Evolutionary conservation across 495 filamentous ascomycete species (phyloP), one percentile per base, ranked within the genome.

Genomic region (Penicillium canariense): DNA sequence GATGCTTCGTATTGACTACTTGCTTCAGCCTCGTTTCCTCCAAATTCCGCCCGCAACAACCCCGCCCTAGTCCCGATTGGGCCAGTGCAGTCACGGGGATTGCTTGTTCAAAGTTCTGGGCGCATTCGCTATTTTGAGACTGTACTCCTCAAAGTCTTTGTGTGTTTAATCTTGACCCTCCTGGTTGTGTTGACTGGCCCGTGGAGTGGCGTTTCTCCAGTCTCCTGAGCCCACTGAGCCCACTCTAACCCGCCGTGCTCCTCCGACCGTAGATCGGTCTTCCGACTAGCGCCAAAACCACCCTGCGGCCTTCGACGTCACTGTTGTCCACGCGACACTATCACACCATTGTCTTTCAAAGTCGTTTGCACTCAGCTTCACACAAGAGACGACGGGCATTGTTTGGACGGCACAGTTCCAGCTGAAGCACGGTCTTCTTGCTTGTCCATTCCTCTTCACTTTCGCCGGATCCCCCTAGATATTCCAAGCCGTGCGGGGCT

Each of bases 11-110:
- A 60, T 48, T 51, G 40, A 60, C 36, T 50, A 36, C 40, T 51
- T 18, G 48, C 12, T 26, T 48, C 10, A 48, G 43, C 34, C 26
- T 39, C 47, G 42, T 27, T 12, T 50, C 25, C 15, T 36, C n/a
- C n/a, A n/a, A n/a, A n/a, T 27, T 55, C 46, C 26, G 30, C 31
- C 32, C n/a, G 18, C 25, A 6, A 4, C 28, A 22, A 35, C 66
- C 70, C 70, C 70, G 70, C 70, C 52, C 70, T 73, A 71, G 54
- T 40, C 69, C 61, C 9, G n/a, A 48, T 69, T 61, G 30, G 58
- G 53, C 46, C 38, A 26, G 17, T 22, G 61, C 14, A 36, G 43
- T 43, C 28, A 39, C 52, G 48, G 23, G 54, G 15, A 20, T 39
- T 8, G 27, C 34, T 47, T 32, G 46, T 47, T 26, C 26, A 46